Evolutionary conservation across 2,329 filamentous ascomycete genomes (phyloP).

Genomic region (Chrysosphaeria jannelii): DNA sequence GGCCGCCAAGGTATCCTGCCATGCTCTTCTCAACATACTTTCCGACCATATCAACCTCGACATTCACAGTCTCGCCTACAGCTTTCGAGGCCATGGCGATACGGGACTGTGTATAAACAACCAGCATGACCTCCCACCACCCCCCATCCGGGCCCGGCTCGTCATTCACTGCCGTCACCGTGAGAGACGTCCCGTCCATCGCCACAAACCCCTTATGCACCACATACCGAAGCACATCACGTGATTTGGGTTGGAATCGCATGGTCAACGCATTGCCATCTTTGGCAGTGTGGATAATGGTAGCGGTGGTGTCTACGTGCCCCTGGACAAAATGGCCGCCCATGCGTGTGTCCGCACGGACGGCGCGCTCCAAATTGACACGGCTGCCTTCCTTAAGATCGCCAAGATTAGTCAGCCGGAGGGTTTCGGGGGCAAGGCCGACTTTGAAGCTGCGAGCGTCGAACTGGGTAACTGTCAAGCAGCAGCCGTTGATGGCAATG

Average conservation of each 20-base stretch:
- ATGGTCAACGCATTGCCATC: constrained; percentile 84
- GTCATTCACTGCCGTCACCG: constrained; percentile 65
- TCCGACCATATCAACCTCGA: constrained; percentile 71
- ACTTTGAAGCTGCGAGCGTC: constrained; percentile 41
- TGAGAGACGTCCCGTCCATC: constrained; percentile 81
- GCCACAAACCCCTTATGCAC: constrained; percentile 93
- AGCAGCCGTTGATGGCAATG: constrained; percentile 86
- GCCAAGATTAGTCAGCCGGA: constrained; percentile 87
- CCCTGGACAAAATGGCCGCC: constrained; percentile 96
- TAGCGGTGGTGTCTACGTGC: constrained; percentile 75
- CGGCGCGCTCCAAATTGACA: constrained; percentile 85
- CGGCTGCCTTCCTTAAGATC: constrained; percentile 28
- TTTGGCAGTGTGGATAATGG: constrained; percentile 36
- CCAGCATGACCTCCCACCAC: constrained; percentile 94
- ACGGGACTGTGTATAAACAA: constrained; percentile 83
- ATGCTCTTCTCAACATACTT: constrained; percentile 83
- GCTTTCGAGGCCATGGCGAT: constrained; percentile 58
- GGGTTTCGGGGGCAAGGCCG: constrained; percentile 79
- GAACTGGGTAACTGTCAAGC: constrained; percentile 53
- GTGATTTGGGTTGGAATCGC: constrained; percentile 37
- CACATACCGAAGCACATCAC: constrained; percentile 48
- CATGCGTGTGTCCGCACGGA: constrained; percentile 78
- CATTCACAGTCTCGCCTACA: constrained; percentile 55
- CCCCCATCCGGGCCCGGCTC: no score
- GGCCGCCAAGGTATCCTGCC: constrained; percentile 37